phyloP scores from a whole-genome alignment of 345 rosid species.

The Populus davidiana region DNA sequence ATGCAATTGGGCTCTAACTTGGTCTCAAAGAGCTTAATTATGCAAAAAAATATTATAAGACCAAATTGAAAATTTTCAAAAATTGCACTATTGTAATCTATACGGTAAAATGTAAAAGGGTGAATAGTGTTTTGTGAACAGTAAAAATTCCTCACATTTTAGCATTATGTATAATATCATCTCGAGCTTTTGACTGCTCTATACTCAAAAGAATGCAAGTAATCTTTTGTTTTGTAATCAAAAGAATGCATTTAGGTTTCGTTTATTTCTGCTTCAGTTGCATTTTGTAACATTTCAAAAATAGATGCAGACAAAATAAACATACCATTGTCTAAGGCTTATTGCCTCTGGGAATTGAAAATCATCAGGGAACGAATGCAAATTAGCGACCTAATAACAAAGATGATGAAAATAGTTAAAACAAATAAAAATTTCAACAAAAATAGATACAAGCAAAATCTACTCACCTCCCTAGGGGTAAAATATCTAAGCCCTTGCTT shows the following conservation, averaged over 20 bases:
- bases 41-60: no score
- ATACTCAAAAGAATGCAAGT: not conserved
- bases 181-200: not conserved
- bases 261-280: not conserved
- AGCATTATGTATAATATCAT: not conserved
- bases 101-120: no score
- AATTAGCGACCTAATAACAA: slow-evolving; percentile 68
- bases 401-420: not conserved
- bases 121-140: no score
- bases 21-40: no score
- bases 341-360: slow-evolving; percentile 67
- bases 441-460: slow-evolving; percentile 5
- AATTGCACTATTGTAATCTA: no score
- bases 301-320: not conserved
- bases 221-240: not conserved
- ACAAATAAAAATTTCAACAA: not conserved
- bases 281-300: not conserved
- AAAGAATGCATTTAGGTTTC: no score
- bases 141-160: no score
- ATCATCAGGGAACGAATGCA: slow-evolving; percentile 83
- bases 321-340: slow-evolving; percentile 77
- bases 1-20: no score
- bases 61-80: no score
- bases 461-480: slow-evolving; percentile 78
- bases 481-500: slow-evolving; percentile 82